Evolutionary conservation across 306 rosid species (phyloP).

Genomic region (Alnus glutinosa): DNA sequence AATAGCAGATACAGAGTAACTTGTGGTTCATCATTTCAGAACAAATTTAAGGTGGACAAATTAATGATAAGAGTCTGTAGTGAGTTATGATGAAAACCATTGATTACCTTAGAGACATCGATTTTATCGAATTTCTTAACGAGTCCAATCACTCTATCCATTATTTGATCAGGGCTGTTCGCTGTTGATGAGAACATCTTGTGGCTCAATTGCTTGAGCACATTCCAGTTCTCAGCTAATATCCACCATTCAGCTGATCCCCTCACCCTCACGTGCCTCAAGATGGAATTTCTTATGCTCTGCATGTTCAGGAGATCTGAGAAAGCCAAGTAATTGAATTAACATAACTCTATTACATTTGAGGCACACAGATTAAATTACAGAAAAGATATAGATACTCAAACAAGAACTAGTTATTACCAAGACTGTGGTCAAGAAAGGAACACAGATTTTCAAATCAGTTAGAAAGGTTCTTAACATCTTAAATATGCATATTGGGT

Average conservation of each 20-base stretch:
- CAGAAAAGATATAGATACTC: neutral
- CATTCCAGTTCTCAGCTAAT: slow-evolving; percentile 33
- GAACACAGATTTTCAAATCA: slow-evolving; percentile 11
- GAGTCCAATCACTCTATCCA: slow-evolving; percentile 57
- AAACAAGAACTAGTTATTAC: neutral
- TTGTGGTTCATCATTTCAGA: neutral
- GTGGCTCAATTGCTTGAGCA: slow-evolving; percentile 32
- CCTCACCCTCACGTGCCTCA: slow-evolving; percentile 53
- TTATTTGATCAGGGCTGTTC: slow-evolving; percentile 40
- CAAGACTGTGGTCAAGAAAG: neutral
- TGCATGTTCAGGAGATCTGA: slow-evolving; percentile 48
- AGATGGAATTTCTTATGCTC: slow-evolving; percentile 56
- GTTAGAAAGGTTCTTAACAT: neutral
- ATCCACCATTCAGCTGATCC: slow-evolving; percentile 38
- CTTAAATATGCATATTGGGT: neutral
- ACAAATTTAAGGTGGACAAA: slow-evolving; percentile 7
- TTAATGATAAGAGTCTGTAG: slow-evolving; percentile 11
- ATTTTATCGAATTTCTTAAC: slow-evolving; percentile 62
- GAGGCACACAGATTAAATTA: neutral
- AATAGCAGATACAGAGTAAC: slow-evolving; percentile 12
- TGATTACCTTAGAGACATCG: slow-evolving; percentile 58
- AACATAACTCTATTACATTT: slow-evolving; percentile 14
- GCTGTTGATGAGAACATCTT: slow-evolving; percentile 41
- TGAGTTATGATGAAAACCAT: neutral
- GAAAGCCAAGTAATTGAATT: slow-evolving; percentile 8